Conservation (phyloP, 1,284 basidiomycete genomes). For the Singerocomus inundabilis region DNA sequence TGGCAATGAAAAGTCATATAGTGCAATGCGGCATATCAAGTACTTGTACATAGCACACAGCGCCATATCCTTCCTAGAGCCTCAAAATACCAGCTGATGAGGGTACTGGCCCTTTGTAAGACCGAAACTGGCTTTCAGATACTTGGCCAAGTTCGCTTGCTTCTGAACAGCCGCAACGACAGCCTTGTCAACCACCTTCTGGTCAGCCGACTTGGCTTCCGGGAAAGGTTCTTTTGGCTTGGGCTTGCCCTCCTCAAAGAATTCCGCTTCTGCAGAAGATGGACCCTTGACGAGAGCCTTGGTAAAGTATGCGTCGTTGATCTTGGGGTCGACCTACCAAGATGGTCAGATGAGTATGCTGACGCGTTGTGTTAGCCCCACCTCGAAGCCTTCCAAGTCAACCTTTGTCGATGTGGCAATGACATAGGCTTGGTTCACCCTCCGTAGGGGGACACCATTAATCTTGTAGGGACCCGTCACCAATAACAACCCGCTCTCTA, state of each 20-base stretch:
- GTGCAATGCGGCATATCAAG: conserved; percentile 20
- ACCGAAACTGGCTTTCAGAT: conserved; percentile 92
- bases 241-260: conserved; percentile 93
- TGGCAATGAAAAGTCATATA: conserved; percentile 13
- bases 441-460: conserved; percentile 97
- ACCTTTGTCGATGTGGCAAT: conserved; percentile 98
- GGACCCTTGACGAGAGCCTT: conserved; percentile 74
- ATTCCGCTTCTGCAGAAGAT: conserved; percentile 88
- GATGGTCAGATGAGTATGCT: conserved; percentile 10
- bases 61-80: conserved; percentile 12
- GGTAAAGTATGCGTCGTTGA: conserved; percentile 95
- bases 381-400: conserved; percentile 78
- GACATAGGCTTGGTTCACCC: conserved; percentile 99
- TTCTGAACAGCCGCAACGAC: conserved; percentile 89
- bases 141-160: conserved; percentile 90
- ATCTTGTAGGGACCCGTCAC: conserved; percentile 98
- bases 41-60: conserved; percentile 27
- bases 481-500: conserved; percentile 90
- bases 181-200: conserved; percentile 89
- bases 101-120: conserved; percentile 94
- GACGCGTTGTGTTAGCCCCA: conserved; percentile 32
- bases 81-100: conserved; percentile 84
- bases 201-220: conserved; percentile 87
- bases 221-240: conserved; percentile 91
- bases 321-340: conserved; percentile 76